Base-by-base conservation (phyloP, 2,329 filamentous ascomycete species). In the Talaromyces marneffei region DNA sequence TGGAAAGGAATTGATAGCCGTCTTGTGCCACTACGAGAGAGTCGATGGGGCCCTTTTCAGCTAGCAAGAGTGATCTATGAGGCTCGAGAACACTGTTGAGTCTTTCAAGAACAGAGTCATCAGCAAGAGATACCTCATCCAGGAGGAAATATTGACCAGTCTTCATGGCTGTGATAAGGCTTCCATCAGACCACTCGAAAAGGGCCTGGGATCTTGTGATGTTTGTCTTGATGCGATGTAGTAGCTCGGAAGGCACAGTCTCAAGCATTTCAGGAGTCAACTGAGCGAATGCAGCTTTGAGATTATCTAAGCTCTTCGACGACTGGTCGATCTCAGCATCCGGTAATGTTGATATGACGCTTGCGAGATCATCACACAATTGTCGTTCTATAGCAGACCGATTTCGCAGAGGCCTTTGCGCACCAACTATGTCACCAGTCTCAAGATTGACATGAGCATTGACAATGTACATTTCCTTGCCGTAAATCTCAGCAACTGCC, bases 391-490 rank as follows among this genome's bases (percentile, higher is more conserved):
- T 85, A 1, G 85, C 85, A 14, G 87, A 85, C 44, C 92, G 85
- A 72, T 97, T 97, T 65, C 95, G 85, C 23, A 97, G 85, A 3
- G 94, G 94, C 63, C 94, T 82, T 74, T 99, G 94, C 2, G 94
- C 94, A 65, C 94, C 94, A 66, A 99, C 97, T 10, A 99, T 81
- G 74, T 99, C 94, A 16, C 94, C 93, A 0, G 95, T 97, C 74
- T 99, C 95, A 0, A 94, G 92, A 66, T 99, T 99, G 67, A 97
- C 93, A 75, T 99, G 95, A 2, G 95, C 94, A 71, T 99, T 99
- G 70, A 99, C 88, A 67, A 93, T 94, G 66, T 92, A 87, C 40
- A 99, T 79, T 65, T 90, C 80, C 68, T 88, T 91, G 16, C 82
- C 80, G 64, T 91, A 83, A 3, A 90, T 88, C 69, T 96, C 89